Conservation (phyloP, 2,329 filamentous ascomycete species). For the Claviceps sp. region DNA sequence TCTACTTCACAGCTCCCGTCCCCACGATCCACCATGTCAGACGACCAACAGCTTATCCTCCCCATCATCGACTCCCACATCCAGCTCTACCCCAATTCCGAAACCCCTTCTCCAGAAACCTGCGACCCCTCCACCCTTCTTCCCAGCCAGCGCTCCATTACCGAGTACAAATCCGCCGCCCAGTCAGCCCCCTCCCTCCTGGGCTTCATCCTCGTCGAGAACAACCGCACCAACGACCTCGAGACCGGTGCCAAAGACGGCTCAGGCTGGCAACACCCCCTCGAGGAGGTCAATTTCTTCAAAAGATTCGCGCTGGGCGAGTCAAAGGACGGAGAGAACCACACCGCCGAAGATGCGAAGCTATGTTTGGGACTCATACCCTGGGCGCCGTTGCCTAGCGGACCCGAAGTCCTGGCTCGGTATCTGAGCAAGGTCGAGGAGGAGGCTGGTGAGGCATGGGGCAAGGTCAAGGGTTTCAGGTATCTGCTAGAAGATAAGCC, state of each 20-base stretch:
- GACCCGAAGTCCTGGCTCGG: conserved; percentile 41
- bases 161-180: conserved; percentile 44
- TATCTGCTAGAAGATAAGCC: conserved; percentile 74
- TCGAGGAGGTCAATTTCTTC: conserved; percentile 60
- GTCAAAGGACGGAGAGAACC: conserved; percentile 44
- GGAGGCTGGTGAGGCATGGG: conserved; percentile 50
- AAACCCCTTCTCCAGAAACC: conserved; percentile 58
- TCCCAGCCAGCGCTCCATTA: conserved; percentile 48
- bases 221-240: conserved; percentile 56
- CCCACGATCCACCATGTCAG: conserved; percentile 17
- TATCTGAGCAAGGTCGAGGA: conserved; percentile 53
- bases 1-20: not conserved
- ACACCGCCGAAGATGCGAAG: conserved; percentile 27
- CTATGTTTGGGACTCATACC: conserved; percentile 60
- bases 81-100: conserved; percentile 66
- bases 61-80: conserved; percentile 82
- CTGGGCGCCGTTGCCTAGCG: conserved; percentile 72
- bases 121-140: conserved; percentile 45
- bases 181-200: conserved; percentile 30
- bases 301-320: conserved; percentile 50
- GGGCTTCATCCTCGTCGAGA: conserved; percentile 75
- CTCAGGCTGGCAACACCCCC: conserved; percentile 51
- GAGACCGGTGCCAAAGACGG: conserved; percentile 30
- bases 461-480: conserved; percentile 62
- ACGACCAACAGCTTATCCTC: conserved; percentile 27